Conservation (phyloP, 2,329 filamentous ascomycete genomes). For the Diaporthe sp. region DNA sequence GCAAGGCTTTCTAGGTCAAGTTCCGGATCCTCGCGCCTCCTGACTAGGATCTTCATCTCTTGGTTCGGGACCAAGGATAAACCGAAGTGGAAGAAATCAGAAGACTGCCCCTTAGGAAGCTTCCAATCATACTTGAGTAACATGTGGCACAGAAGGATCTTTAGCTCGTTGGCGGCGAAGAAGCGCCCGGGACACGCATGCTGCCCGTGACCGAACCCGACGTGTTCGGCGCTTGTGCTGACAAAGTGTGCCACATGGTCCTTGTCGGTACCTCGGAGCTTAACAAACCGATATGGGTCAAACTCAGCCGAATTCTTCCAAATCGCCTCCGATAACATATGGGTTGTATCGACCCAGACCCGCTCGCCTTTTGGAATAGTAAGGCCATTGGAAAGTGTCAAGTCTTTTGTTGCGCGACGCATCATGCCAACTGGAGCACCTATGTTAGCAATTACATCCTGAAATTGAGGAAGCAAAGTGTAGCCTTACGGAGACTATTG, state of each 20-base stretch:
- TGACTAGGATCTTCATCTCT: slow-evolving; percentile 31
- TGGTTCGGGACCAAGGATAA: slow-evolving; percentile 23
- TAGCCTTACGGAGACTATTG: background rate
- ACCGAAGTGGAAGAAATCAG: slow-evolving; percentile 24
- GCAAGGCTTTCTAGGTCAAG: slow-evolving; percentile 1
- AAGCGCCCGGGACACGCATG: slow-evolving; percentile 55
- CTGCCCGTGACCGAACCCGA: slow-evolving; percentile 52
- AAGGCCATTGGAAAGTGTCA: slow-evolving; percentile 38
- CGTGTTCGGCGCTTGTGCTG: slow-evolving; percentile 45
- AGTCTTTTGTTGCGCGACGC: slow-evolving; percentile 29
- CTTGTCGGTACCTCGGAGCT: slow-evolving; percentile 40
- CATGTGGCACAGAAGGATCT: slow-evolving; percentile 45
- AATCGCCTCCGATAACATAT: slow-evolving; percentile 33
- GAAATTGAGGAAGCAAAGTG: background rate
- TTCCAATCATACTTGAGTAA: slow-evolving; percentile 44
- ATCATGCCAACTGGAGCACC: background rate
- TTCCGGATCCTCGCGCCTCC: slow-evolving; percentile 27
- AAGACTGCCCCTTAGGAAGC: slow-evolving; percentile 29
- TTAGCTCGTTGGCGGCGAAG: slow-evolving; percentile 54
- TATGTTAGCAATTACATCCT: background rate
- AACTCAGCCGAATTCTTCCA: slow-evolving; percentile 40
- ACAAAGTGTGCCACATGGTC: slow-evolving; percentile 46
- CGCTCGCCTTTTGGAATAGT: slow-evolving; percentile 38
- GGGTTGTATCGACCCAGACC: slow-evolving; percentile 35
- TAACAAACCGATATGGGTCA: slow-evolving; percentile 43